These are phyloP conservation scores for Colletotrichum ledebouriae DNA, from an alignment of 2,329 filamentous ascomycete genomes.

Conservation along the genomic window DNA sequence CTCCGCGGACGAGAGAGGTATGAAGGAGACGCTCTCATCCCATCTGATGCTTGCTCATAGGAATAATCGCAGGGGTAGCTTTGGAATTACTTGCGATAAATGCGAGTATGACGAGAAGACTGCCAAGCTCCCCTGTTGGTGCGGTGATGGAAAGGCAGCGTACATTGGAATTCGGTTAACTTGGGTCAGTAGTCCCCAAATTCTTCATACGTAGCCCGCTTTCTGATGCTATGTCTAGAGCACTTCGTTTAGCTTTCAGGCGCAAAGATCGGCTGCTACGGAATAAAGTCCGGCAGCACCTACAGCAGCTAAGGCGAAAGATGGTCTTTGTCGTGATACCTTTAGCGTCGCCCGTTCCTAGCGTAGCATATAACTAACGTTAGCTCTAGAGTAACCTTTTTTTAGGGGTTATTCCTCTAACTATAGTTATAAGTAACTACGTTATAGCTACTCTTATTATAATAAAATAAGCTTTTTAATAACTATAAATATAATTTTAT, in stretches of 20 bases:
- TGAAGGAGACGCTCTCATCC: neutral
- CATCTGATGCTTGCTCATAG: fast-evolving
- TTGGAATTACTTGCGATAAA: neutral
- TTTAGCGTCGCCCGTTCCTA: too few relatives aligned
- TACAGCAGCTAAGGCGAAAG: neutral
- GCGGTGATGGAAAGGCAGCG: neutral
- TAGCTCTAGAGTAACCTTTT: too few relatives aligned
- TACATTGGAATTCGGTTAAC: neutral
- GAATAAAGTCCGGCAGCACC: neutral
- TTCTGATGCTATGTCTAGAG: neutral
- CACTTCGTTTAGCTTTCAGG: slow-evolving; percentile 10
- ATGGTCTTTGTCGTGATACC: too few relatives aligned
- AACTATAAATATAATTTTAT: too few relatives aligned
- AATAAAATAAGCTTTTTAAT: too few relatives aligned
- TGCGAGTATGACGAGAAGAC: slow-evolving; percentile 2
- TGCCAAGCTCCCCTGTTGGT: slow-evolving; percentile 2
- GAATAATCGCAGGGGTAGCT: neutral
- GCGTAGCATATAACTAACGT: too few relatives aligned
- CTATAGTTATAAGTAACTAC: too few relatives aligned
- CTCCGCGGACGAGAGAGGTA: slow-evolving; percentile 2
- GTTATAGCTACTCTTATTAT: too few relatives aligned
- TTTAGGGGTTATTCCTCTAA: too few relatives aligned
- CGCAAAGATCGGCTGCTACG: slow-evolving; percentile 10
- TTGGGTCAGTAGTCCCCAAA: neutral
- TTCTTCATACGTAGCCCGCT: neutral